Evolutionary conservation across 257 asterid genomes (phyloP).

Genomic region (Solanum tarapatanum): DNA sequence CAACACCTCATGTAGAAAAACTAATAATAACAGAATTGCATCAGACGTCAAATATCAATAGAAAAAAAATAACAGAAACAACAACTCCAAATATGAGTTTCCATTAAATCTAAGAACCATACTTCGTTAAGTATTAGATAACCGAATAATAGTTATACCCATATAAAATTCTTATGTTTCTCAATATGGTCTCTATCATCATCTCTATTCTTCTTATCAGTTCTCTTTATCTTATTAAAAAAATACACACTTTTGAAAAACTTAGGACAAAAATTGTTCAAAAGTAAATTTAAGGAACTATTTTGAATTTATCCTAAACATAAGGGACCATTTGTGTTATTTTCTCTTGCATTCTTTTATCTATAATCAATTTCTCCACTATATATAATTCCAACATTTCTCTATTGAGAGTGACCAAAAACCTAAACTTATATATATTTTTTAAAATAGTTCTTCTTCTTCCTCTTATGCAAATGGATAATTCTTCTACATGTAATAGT

Average conservation of each 20-base stretch:
- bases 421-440: background rate
- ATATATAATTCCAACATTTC: constrained; percentile 15
- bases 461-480: constrained; percentile 1
- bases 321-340: background rate
- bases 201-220: background rate
- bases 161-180: background rate
- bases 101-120: background rate
- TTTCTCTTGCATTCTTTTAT: background rate
- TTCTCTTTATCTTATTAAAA: background rate
- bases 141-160: no score
- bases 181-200: background rate
- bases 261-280: background rate
- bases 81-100: background rate
- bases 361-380: background rate
- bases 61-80: background rate
- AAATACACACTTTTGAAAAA: background rate
- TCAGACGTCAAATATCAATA: background rate
- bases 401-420: constrained; percentile 1
- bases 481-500: background rate
- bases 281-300: background rate
- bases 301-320: background rate
- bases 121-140: background rate
- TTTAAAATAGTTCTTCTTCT: background rate
- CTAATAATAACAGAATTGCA: background rate
- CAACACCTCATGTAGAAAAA: background rate